A percentile compares a stretch with the other conserved stretches of the same genome.
These are phyloP conservation scores for Nemania serpens DNA, from an alignment of 2,329 filamentous ascomycete species.

Conservation along the genomic window DNA sequence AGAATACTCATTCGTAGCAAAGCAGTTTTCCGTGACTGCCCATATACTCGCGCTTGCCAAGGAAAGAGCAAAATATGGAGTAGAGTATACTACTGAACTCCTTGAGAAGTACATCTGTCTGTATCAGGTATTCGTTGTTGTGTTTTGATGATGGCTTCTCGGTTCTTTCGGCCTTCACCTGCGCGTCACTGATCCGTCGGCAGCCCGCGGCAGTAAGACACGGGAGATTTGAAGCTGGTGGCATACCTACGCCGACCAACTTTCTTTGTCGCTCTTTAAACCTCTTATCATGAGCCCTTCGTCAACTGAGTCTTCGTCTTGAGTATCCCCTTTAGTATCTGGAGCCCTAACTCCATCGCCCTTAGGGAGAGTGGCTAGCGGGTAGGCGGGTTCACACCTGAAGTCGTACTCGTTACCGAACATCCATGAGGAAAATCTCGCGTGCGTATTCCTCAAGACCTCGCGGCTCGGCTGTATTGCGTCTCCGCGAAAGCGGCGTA, in stretches of 20 bases:
- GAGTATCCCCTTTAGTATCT: slow-evolving; percentile 43
- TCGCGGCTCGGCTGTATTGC: no score
- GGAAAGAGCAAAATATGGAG: background rate
- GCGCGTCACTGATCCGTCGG: no score
- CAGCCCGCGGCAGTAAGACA: background rate
- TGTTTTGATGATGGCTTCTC: no score
- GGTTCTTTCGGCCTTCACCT: no score
- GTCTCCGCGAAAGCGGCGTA: no score
- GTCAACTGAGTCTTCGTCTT: slow-evolving; percentile 59
- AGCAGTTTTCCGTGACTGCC: background rate
- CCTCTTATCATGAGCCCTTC: slow-evolving; percentile 63
- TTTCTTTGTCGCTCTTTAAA: slow-evolving; percentile 61
- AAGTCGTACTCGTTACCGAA: slow-evolving; percentile 56
- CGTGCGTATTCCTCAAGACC: slow-evolving; percentile 92
- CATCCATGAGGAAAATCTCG: slow-evolving; percentile 97
- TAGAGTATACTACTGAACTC: no score
- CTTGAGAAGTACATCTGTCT: no score
- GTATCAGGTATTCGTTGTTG: no score
- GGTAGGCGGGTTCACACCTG: slow-evolving; percentile 41
- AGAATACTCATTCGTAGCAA: background rate
- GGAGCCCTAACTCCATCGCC: slow-evolving; percentile 47
- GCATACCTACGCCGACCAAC: slow-evolving; percentile 53
- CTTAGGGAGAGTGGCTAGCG: slow-evolving; percentile 48
- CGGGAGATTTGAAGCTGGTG: background rate
- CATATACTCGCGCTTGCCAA: background rate